A percentile compares a stretch with the other conserved stretches of the same genome.
Conservation (phyloP, 2,329 filamentous ascomycete species). For the Sporothrix brasiliensis region DNA sequence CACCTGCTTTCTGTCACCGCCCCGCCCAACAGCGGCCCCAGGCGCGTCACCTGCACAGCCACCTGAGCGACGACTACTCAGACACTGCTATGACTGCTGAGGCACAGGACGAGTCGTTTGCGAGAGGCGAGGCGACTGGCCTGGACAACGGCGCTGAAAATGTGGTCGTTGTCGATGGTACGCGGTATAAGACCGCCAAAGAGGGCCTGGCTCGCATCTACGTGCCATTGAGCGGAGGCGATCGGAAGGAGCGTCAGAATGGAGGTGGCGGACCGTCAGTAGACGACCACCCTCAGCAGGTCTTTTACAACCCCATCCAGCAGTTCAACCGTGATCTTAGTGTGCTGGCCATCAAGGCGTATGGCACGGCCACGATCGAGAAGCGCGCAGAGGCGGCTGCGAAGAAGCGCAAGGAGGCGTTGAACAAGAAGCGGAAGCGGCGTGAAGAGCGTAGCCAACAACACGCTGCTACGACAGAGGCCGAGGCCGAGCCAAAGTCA, state of each 20-base stretch:
- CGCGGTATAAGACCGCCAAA: conserved; percentile 55
- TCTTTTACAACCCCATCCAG: conserved; percentile 99
- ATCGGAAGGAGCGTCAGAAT: conserved; percentile 38
- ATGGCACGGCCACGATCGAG: conserved; percentile 66
- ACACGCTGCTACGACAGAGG: conserved; percentile 27
- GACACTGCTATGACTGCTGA: conserved; percentile 1
- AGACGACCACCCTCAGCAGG: conserved; percentile 68
- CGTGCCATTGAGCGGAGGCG: conserved; percentile 52
- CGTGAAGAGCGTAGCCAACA: conserved; percentile 39
- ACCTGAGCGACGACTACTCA: background rate
- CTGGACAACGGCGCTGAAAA: background rate
- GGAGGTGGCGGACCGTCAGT: conserved; percentile 50
- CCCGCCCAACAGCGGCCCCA: background rate
- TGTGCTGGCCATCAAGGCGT: conserved; percentile 87
- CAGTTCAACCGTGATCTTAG: conserved; percentile 98
- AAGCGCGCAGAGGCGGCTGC: conserved; percentile 54
- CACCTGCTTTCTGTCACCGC: background rate
- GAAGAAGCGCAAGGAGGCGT: conserved; percentile 46
- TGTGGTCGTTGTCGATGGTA: conserved; percentile 44
- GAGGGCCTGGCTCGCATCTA: conserved; percentile 61
- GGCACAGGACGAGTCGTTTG: background rate
- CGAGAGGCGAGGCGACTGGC: background rate
- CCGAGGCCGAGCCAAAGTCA: background rate
- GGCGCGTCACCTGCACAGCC: conserved; percentile 1
- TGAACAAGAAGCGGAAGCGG: conserved; percentile 42